These are phyloP conservation scores for Fragaria nilgerrensis DNA, from an alignment of 306 rosid species.

Conservation along the genomic window DNA sequence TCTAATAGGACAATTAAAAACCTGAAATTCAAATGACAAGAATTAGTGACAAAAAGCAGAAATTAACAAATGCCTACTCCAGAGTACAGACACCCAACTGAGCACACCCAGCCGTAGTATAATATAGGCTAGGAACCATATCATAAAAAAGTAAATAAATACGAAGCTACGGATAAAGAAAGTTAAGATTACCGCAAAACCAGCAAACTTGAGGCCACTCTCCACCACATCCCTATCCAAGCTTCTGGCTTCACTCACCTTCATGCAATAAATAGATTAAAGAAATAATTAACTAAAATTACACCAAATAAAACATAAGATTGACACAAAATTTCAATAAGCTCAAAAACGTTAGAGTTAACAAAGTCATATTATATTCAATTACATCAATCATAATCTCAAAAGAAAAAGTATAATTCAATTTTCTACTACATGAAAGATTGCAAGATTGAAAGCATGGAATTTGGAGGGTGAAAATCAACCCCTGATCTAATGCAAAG, in stretches of 20 bases:
- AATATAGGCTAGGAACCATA: not conserved
- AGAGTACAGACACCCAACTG: not conserved
- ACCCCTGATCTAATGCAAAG: not conserved
- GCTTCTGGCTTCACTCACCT: conserved; percentile 99
- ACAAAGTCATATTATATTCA: not conserved
- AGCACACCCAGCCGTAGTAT: not conserved
- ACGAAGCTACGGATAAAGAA: not conserved
- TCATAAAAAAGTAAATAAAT: not conserved
- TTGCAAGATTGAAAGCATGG: not conserved
- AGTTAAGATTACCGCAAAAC: conserved; percentile 74
- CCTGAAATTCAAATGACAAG: conserved; percentile 53
- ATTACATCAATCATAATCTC: not conserved
- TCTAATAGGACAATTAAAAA: conserved; percentile 95
- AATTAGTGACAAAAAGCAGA: conserved; percentile 19
- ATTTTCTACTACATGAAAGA: not conserved
- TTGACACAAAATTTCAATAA: not conserved
- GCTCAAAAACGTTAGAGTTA: not conserved
- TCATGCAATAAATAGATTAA: conserved; percentile 36
- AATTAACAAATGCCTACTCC: not conserved
- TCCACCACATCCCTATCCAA: conserved; percentile 96
- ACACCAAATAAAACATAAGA: not conserved
- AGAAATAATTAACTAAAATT: conserved; percentile 22
- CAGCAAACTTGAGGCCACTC: conserved; percentile 81
- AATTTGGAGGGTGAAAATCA: not conserved
- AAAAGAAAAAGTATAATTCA: not conserved